These are phyloP conservation scores for Tuber brumale DNA, from an alignment of 495 filamentous ascomycete genomes.

Conservation along the genomic window DNA sequence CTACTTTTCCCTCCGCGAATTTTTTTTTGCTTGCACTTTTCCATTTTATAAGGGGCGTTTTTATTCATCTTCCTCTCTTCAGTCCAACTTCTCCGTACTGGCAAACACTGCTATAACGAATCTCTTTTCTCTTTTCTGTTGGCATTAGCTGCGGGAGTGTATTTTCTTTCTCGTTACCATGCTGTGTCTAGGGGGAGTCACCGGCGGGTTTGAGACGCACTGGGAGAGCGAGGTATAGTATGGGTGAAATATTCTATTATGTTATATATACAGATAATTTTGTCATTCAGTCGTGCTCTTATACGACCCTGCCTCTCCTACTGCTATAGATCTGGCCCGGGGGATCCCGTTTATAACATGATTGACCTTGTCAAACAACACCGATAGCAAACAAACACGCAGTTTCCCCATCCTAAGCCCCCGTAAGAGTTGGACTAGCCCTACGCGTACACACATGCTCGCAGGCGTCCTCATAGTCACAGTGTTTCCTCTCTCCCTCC, in stretches of 20 bases:
- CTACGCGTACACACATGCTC: neutral
- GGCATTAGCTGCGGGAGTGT: slow-evolving; percentile 13
- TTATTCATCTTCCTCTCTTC: neutral
- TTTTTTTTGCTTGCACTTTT: neutral
- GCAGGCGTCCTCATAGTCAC: neutral
- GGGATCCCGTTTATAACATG: neutral
- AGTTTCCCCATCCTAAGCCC: neutral
- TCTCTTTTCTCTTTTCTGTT: slow-evolving; percentile 25
- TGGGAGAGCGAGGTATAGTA: neutral
- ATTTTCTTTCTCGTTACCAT: slow-evolving; percentile 16
- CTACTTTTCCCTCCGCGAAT: neutral
- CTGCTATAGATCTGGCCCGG: neutral
- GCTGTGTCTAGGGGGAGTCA: slow-evolving; percentile 12
- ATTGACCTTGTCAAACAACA: neutral
- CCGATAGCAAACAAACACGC: neutral
- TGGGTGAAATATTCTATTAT: neutral
- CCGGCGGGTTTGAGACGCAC: neutral
- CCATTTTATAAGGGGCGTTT: neutral
- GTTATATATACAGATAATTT: neutral
- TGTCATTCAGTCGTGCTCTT: neutral
- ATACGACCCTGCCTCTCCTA: neutral
- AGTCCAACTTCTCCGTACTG: neutral
- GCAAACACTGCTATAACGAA: slow-evolving; percentile 21
- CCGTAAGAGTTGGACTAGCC: neutral
- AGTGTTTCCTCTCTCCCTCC: neutral